Base-by-base conservation (phyloP, 805 yeast species). In the Candida ficus region DNA sequence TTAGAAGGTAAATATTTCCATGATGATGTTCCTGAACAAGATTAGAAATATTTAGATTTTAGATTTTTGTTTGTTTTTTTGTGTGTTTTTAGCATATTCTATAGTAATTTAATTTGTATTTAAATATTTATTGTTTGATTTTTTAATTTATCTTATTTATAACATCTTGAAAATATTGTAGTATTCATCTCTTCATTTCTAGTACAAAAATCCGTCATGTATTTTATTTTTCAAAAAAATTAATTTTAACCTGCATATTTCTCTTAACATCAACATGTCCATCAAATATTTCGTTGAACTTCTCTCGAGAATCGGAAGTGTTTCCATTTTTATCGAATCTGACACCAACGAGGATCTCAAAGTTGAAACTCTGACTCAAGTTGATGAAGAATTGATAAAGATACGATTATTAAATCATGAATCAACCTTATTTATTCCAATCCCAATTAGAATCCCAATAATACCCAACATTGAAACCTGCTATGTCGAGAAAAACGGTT, bases 1-100 rank as follows among this genome's bases (percentile, higher is more conserved):
- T 66, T 77, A 33, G 95, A 87, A 62, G 98, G 98, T 48, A 86
- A 83, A 62, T 82, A 77, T 61, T 90, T 93, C 87, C 95, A 95
- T 72, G 97, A 91, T 46, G 93, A 86, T 57, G 78, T 91, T 47
- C 83, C 91, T 26, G 95, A 83, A 59, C 47, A 52, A 35, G 17
- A 22, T 17, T 45, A 42, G 33, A 20, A 19, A 13, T n/a, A 2
- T 12, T 29, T n/a, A 5, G 11, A 13, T 22, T 23, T 25, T 11
- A 13, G 7, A 5, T 18, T 25, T 31, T 27, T 30, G 7, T 9
- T 17, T 25, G 28, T 13, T 26, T 9, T 26, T n/a, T n/a, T n/a
- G n/a, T n/a, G n/a, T n/a, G n/a, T n/a, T n/a, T n/a, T n/a, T n/a
- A n/a, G n/a, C n/a, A n/a, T n/a, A n/a, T n/a, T n/a, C n/a, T n/a